phyloP scores from a whole-genome alignment of 305 asterid genomes.

The Fraxinus greggii region DNA sequence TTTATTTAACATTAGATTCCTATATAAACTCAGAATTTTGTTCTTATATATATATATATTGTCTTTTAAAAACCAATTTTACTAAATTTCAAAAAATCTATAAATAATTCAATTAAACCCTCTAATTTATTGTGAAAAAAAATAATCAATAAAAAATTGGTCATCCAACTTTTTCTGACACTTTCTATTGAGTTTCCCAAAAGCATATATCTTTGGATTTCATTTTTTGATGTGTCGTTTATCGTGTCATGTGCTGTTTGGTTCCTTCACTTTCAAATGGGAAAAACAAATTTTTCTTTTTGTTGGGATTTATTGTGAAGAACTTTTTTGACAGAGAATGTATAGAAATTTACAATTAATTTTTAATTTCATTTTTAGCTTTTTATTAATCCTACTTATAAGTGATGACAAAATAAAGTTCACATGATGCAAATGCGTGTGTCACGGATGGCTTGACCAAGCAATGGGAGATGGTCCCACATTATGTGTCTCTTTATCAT shows the following conservation, averaged over 20 bases:
- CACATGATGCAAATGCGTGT: slow-evolving; percentile 38
- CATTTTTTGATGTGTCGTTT: slow-evolving; percentile 35
- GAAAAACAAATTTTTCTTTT: slow-evolving; percentile 6
- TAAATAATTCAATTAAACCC: not conserved
- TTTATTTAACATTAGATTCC: too few species aligned
- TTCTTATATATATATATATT: not conserved
- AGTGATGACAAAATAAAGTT: slow-evolving; percentile 34
- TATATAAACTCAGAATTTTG: not conserved
- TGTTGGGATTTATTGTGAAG: slow-evolving; percentile 21
- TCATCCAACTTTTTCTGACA: not conserved
- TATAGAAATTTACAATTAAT: slow-evolving; percentile 15
- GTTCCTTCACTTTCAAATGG: slow-evolving; percentile 34
- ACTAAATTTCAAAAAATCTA: not conserved
- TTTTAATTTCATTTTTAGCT: not conserved
- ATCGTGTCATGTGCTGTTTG: slow-evolving; percentile 32
- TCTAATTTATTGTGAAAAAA: not conserved
- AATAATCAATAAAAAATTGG: not conserved
- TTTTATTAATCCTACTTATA: not conserved
- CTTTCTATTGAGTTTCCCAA: not conserved
- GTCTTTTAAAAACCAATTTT: too few species aligned
- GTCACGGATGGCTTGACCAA: slow-evolving; percentile 44
- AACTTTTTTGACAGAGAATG: slow-evolving; percentile 3
- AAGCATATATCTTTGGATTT: slow-evolving; percentile 7
- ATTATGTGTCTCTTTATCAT: not conserved
- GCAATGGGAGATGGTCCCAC: slow-evolving; percentile 25